Evolutionary conservation across 495 filamentous ascomycete species (phyloP).

Genomic region (Tetracladium setigerum): DNA sequence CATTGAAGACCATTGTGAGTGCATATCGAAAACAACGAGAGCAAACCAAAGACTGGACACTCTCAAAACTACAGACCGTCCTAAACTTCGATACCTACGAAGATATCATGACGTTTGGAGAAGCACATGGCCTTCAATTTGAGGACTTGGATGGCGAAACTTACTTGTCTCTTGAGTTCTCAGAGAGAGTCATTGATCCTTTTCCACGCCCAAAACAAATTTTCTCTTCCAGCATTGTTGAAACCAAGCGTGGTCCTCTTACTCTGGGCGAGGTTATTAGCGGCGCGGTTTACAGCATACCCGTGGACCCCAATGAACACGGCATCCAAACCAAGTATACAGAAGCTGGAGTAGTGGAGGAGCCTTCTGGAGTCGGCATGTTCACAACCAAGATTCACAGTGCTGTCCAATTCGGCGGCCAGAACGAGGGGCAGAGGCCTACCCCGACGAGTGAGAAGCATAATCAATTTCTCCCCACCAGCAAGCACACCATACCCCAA

Average conservation of each 20-base stretch:
- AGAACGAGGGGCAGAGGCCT: too few species aligned
- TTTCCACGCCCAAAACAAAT: conserved; percentile 35
- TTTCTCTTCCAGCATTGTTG: conserved; percentile 36
- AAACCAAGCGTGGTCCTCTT: conserved; percentile 36
- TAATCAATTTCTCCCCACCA: too few species aligned
- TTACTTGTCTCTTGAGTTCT: conserved; percentile 40
- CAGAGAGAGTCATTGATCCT: conserved; percentile 18
- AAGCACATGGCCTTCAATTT: conserved; percentile 61
- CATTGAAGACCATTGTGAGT: conserved; percentile 60
- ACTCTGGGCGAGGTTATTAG: conserved; percentile 36
- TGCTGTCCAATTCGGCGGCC: too few species aligned
- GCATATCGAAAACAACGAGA: conserved; percentile 54
- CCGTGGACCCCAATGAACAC: background rate
- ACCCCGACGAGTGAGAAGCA: too few species aligned
- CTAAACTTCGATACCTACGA: conserved; percentile 68
- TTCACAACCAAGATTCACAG: too few species aligned
- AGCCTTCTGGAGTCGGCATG: too few species aligned
- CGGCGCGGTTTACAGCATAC: conserved; percentile 29
- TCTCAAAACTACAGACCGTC: conserved; percentile 54
- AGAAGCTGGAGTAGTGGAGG: background rate
- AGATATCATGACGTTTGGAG: conserved; percentile 61
- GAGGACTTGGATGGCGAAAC: conserved; percentile 37
- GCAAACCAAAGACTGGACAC: conserved; percentile 68
- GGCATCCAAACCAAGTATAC: background rate
- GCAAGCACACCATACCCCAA: too few species aligned